Percentiles rank a stretch among this genome's conserved stretches.
phyloP scores from a whole-genome alignment of 495 filamentous ascomycete genomes.

The Penicillium coffeae region DNA sequence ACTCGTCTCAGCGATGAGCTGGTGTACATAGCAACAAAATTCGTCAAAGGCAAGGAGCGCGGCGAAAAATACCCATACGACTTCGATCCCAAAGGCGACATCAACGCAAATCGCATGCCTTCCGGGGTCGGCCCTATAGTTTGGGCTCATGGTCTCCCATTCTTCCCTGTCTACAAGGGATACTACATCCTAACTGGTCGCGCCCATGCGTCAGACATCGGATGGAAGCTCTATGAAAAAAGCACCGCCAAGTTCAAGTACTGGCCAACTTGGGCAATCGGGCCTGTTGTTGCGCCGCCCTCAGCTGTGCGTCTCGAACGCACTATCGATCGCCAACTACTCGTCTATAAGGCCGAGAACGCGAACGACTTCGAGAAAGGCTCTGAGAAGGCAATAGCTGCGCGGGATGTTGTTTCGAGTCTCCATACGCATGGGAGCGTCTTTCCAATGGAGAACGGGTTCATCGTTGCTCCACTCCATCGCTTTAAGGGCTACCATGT shows the following conservation, averaged over 20 bases:
- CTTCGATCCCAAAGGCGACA: constrained; percentile 12
- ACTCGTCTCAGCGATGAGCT: constrained; percentile 21
- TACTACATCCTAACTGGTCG: constrained; percentile 24
- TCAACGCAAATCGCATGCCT: constrained; percentile 12
- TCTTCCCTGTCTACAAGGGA: constrained; percentile 19
- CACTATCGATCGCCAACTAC: constrained; percentile 11
- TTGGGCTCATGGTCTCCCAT: constrained; percentile 23
- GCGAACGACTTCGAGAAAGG: neutral
- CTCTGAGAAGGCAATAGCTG: neutral
- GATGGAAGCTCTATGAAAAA: constrained; percentile 2
- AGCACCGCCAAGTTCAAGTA: neutral
- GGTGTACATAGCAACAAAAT: constrained; percentile 22
- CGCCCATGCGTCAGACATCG: constrained; percentile 6
- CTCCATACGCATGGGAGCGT: constrained; percentile 5
- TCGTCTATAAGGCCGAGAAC: neutral
- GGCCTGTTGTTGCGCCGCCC: constrained; percentile 15
- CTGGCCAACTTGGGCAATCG: constrained; percentile 13
- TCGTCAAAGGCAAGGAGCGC: neutral
- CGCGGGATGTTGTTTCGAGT: constrained; percentile 11
- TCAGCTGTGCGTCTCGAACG: constrained; percentile 4
- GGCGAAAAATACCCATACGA: constrained; percentile 13
- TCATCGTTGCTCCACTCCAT: constrained; percentile 5
- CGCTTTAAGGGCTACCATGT: constrained; percentile 9
- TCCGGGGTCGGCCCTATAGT: constrained; percentile 10
- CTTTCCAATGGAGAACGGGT: neutral